Evolutionary conservation across 345 rosid genomes (phyloP).

Genomic region (Chamaenerion angustifolium): DNA sequence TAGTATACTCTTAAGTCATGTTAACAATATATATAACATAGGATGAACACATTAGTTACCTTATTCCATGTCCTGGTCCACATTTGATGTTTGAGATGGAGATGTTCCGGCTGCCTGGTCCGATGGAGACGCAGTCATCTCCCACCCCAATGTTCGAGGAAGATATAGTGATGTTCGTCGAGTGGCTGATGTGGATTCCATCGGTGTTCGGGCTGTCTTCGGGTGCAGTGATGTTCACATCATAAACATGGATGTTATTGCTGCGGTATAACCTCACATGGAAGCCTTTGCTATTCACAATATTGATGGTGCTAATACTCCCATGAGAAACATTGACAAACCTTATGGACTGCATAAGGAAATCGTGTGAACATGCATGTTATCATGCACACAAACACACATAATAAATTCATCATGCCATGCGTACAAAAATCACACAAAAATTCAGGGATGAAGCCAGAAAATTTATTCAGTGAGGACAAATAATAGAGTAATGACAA

Average conservation of each 20-base stretch:
- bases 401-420: too few species aligned
- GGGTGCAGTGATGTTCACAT: conserved; percentile 26
- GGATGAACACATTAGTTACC: too few species aligned
- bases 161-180: conserved; percentile 22
- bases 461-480: too few species aligned
- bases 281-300: conserved; percentile 33
- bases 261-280: conserved; percentile 22
- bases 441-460: too few species aligned
- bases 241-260: conserved; percentile 15
- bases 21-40: too few species aligned
- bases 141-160: conserved; percentile 33
- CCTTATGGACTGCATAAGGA: conserved; percentile 25
- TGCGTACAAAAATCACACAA: too few species aligned
- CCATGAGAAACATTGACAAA: conserved; percentile 26
- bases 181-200: conserved; percentile 38
- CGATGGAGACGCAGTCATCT: conserved; percentile 49
- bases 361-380: too few species aligned
- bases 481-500: too few species aligned
- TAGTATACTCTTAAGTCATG: too few species aligned
- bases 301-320: conserved; percentile 18
- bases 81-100: conserved; percentile 16
- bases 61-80: conserved; percentile 59
- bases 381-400: too few species aligned
- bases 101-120: conserved; percentile 32
- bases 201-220: conserved; percentile 56